Evolutionary conservation across 163 green algal genomes (phyloP).

Genomic region (Prototheca stagnorum): DNA sequence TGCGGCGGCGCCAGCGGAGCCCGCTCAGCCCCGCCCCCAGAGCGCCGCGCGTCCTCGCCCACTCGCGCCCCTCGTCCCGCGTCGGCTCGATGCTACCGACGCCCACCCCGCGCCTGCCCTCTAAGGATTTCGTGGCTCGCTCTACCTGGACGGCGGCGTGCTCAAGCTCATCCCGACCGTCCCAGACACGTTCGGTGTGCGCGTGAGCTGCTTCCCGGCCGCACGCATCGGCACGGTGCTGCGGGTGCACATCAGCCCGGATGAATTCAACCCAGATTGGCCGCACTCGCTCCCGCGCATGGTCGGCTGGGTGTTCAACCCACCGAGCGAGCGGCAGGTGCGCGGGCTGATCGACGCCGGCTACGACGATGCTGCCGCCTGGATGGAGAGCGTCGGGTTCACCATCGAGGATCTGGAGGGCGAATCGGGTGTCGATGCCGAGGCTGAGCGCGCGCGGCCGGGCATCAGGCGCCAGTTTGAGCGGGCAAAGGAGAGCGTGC

Average conservation of each 20-base stretch:
- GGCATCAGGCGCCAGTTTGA: too few relatives aligned
- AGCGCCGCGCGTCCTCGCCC: too few relatives aligned
- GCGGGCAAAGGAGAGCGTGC: neutral
- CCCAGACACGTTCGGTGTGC: slow-evolving; percentile 21
- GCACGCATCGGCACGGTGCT: too few relatives aligned
- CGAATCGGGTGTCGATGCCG: neutral
- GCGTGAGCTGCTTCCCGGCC: slow-evolving; percentile 59
- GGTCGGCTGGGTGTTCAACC: slow-evolving; percentile 35
- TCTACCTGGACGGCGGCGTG: slow-evolving; percentile 48
- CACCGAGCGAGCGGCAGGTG: slow-evolving; percentile 8
- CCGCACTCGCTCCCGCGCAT: slow-evolving; percentile 28
- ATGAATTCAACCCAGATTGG: slow-evolving; percentile 32
- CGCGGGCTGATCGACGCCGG: slow-evolving; percentile 12
- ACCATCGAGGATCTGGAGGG: neutral
- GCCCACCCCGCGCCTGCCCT: neutral
- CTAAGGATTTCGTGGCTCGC: slow-evolving; percentile 23
- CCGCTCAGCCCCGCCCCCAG: too few relatives aligned
- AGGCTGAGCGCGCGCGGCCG: too few relatives aligned
- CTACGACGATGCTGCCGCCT: slow-evolving; percentile 3
- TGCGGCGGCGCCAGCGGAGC: too few relatives aligned
- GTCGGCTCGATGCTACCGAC: neutral
- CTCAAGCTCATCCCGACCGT: slow-evolving; percentile 62
- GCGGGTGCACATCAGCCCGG: too few relatives aligned
- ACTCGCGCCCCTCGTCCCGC: too few relatives aligned
- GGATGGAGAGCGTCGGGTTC: slow-evolving; percentile 12